Evolutionary conservation across 352 stramenopile genomes (phyloP).

Genomic region (Phytophthora foliorum): DNA sequence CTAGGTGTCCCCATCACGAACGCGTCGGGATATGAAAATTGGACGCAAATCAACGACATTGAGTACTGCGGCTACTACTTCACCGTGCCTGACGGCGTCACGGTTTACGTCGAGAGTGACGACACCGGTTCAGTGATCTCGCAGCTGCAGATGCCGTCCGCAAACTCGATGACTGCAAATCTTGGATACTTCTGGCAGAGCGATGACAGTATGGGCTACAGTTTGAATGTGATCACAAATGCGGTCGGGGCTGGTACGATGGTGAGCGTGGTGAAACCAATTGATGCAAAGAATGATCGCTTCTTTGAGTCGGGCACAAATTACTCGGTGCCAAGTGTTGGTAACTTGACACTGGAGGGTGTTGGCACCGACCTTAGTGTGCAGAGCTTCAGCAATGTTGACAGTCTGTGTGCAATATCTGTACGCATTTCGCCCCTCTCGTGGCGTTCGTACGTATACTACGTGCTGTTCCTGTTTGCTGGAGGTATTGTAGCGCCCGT

Average conservation of each 20-base stretch:
- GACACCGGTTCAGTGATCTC: conserved; percentile 55
- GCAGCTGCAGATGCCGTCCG: conserved; percentile 51
- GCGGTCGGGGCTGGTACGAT: conserved; percentile 58
- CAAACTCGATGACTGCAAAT: conserved; percentile 59
- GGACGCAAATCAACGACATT: conserved; percentile 43
- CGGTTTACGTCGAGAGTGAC: conserved; percentile 56
- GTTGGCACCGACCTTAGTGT: conserved; percentile 56
- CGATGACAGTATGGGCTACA: conserved; percentile 61
- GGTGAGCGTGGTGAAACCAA: conserved; percentile 76
- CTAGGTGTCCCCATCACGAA: conserved; percentile 41
- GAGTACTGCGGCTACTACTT: conserved; percentile 86
- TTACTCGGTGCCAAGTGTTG: conserved; percentile 45
- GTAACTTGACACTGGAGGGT: conserved; percentile 58
- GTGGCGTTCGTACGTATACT: conserved; percentile 69
- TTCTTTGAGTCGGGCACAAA: conserved; percentile 52
- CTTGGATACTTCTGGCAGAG: conserved; percentile 79
- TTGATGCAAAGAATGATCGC: conserved; percentile 58
- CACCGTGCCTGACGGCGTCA: conserved; percentile 54
- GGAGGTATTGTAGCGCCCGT: conserved; percentile 78
- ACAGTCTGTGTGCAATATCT: conserved; percentile 70
- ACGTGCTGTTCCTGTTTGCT: conserved; percentile 76
- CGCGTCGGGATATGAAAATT: conserved; percentile 57
- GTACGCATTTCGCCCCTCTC: conserved; percentile 65
- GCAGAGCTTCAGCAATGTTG: conserved; percentile 56
- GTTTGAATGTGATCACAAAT: conserved; percentile 71